Base-by-base conservation (phyloP, 2,329 filamentous ascomycete genomes). In the Simplicillium sp. region DNA sequence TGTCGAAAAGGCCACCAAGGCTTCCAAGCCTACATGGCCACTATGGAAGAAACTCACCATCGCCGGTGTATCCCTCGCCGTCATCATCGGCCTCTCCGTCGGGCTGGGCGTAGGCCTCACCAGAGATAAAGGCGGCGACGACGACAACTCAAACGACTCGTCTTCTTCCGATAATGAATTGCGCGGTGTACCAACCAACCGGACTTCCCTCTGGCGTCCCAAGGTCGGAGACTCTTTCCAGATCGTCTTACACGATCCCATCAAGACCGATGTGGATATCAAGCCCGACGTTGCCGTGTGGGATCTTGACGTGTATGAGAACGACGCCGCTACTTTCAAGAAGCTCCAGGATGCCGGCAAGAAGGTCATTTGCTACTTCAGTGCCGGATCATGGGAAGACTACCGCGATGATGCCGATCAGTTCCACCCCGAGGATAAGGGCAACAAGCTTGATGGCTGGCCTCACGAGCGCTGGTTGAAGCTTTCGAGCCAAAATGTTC, bases 361-460 rank as follows among this genome's bases (percentile, higher is more conserved):
- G 52, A 77, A 73, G 46, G 74, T 85, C 40, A 80, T 87, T 44
- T 87, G 83, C 64, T 87, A 87, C 60, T 87, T 87, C 62, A 82
- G 77, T 39, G 81, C 80, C 0, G 83, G 83, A 1, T 80, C 75
- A 7, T 84, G 73, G 50, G 83, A 87, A 58, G 55, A 76, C 39
- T 76, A 71, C 63, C 70, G 82, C 3, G 59, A 67, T 1, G 83
- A 87, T 53, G 66, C 68, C 14, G 54, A 52, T 25, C 50, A 72
- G 5, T 86, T 85, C 52, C 52, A 61, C 7, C 46, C 64, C 2
- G 55, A 59, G 0, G 82, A 85, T 48, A 55, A 78, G 34, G 82
- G 82, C 15, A 67, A 68, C 3, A 57, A 59, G 6, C 60, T 87
- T 5, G 66, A 75, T 11, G 80, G 75, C 4, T 87, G 83, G 82